Evolutionary conservation across 306 rosid species (phyloP), one percentile per base, ranked within the genome.

Genomic region (Abrus pulchellus): DNA sequence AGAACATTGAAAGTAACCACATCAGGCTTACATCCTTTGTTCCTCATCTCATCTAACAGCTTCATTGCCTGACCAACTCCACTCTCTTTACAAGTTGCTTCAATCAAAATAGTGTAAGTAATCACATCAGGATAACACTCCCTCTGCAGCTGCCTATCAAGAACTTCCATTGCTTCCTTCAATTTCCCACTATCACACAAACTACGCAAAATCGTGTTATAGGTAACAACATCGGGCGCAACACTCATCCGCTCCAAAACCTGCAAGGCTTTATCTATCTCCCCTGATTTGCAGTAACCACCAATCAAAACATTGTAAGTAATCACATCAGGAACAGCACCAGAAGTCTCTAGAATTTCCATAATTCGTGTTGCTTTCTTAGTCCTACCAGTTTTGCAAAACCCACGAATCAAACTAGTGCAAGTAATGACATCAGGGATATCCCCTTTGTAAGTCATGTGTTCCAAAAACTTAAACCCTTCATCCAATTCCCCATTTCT

Each of bases 1-100:
- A 96, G 98, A 82, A 96, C 98, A 88, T 90, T 93, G 62, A 78
- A 93, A 10, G 99, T 96, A 49, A 93, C 94, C 4, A 96, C 98
- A 84, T 93, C 97, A 3, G 99, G 99, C 48, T 92, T 90, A 80
- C 98, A 96, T 44, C 97, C 97, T 84, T 80, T 90, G 68, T 3
- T 74, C 83, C 86, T 88, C 99, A 96, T 96, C 82, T 89, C 97
- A 86, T 96, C 98, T 43, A 96, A 75, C 59, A 96, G 87, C 74
- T 90, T 92, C 97, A 93, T 96, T 3, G 93, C 98, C 81, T 96
- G 88, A 74, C 78, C 91, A 77, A 96, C 97, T 12, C 99, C 98
- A 48, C 89, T 88, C 74, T 89, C 97, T 72, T 90, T 96, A 44
- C 98, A 96, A 60, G 97, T 92, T 43, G 97, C 99, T 83, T 96